These are phyloP conservation scores for Gastrolobium villosum DNA, from an alignment of 306 rosid species.

Conservation along the genomic window DNA sequence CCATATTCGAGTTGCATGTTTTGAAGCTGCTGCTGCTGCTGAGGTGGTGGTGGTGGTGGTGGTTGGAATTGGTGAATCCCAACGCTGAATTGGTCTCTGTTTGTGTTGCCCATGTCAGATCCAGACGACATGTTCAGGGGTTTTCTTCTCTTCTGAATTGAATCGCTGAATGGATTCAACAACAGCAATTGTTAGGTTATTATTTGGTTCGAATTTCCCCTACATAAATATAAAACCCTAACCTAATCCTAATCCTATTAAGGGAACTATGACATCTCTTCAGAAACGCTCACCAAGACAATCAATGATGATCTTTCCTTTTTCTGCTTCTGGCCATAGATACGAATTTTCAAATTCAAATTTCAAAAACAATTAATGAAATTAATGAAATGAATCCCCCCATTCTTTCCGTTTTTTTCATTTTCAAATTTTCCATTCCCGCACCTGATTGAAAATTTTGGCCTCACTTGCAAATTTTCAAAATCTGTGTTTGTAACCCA, in stretches of 20 bases:
- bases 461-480: not conserved
- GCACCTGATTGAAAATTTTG: slow-evolving; percentile 31
- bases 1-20: slow-evolving; percentile 59
- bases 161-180: slow-evolving; percentile 22
- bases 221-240: slow-evolving; percentile 10
- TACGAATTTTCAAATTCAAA: slow-evolving; percentile 6
- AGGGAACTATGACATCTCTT: not conserved
- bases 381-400: not conserved
- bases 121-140: slow-evolving; percentile 71
- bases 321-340: slow-evolving; percentile 17
- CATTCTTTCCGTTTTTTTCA: not conserved
- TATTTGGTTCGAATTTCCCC: not conserved
- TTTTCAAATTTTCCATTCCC: slow-evolving; percentile 31
- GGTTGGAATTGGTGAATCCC: slow-evolving; percentile 54
- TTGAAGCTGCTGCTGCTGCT: slow-evolving; percentile 39
- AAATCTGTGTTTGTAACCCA: not conserved
- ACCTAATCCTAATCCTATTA: not conserved
- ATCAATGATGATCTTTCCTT: slow-evolving; percentile 26
- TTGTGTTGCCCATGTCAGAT: slow-evolving; percentile 59
- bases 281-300: not conserved
- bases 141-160: not conserved
- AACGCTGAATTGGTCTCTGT: slow-evolving; percentile 60
- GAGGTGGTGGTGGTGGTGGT: not conserved
- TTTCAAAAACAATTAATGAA: not conserved
- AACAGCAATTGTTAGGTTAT: not conserved